Evolutionary conservation across 352 stramenopile species (phyloP).

Genomic region (Phytophthora nicotianae): DNA sequence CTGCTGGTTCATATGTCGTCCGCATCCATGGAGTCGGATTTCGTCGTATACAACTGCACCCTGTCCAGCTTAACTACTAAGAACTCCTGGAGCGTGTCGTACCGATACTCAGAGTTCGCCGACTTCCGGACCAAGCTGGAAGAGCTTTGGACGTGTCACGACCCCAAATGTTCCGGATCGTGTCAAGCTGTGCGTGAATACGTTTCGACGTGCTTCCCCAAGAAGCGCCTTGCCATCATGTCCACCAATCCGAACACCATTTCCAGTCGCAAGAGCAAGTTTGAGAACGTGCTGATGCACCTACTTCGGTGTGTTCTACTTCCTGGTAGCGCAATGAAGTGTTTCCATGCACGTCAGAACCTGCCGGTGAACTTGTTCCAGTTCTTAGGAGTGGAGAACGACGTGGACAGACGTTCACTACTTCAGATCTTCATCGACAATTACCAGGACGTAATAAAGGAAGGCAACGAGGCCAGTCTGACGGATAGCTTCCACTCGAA

Average conservation of each 20-base stretch:
- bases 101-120: conserved; percentile 71
- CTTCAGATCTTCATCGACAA: conserved; percentile 78
- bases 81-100: conserved; percentile 56
- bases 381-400: conserved; percentile 62
- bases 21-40: conserved; percentile 38
- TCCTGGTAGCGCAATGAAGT: conserved; percentile 75
- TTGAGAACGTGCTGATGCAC: conserved; percentile 70
- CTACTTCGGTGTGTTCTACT: conserved; percentile 69
- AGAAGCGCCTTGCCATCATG: conserved; percentile 50
- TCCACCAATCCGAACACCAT: conserved; percentile 43
- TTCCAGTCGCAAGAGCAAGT: conserved; percentile 53
- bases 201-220: conserved; percentile 60
- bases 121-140: conserved; percentile 56
- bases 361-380: conserved; percentile 61
- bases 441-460: conserved; percentile 36
- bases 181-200: conserved; percentile 76
- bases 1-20: conserved; percentile 50
- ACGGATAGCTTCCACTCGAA: conserved; percentile 42
- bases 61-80: conserved; percentile 53
- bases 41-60: conserved; percentile 57
- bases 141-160: conserved; percentile 59
- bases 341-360: conserved; percentile 47
- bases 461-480: conserved; percentile 20
- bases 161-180: conserved; percentile 60
- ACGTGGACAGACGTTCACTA: conserved; percentile 58